A percentile compares a stretch with the other conserved stretches of the same genome.
Conservation (phyloP, 306 rosid species). For the Canavalia gladiata region DNA sequence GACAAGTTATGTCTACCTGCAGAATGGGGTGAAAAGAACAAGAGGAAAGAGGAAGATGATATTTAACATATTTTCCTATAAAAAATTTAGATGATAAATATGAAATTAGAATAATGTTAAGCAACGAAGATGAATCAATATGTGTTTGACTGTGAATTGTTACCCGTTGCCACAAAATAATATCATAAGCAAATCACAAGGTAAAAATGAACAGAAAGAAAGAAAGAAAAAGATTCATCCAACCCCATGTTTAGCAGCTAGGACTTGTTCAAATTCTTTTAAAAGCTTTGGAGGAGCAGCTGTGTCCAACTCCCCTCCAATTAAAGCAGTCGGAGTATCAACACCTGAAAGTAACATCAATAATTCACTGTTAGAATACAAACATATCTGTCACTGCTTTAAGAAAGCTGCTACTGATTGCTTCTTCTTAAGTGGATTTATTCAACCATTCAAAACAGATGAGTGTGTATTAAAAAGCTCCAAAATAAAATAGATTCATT, state of each 20-base stretch:
- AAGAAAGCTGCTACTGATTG: background rate
- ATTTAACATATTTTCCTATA: background rate
- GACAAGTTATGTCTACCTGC: background rate
- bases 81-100: background rate
- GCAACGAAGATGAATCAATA: too few relatives aligned
- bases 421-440: background rate
- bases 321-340: constrained; percentile 61
- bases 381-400: background rate
- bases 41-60: background rate
- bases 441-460: too few relatives aligned
- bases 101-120: background rate
- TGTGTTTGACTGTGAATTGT: background rate
- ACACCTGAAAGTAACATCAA: constrained; percentile 57
- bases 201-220: too few relatives aligned
- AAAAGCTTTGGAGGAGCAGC: constrained; percentile 57
- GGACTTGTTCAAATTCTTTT: constrained; percentile 61
- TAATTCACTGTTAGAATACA: background rate
- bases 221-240: background rate
- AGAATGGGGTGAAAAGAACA: background rate
- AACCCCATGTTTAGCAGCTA: constrained; percentile 62
- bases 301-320: constrained; percentile 69
- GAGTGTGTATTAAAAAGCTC: background rate
- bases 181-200: background rate
- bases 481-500: background rate
- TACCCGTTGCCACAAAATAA: background rate